Conservation (phyloP, 164 flowering plant species). For the Vitis rotundifolia region DNA sequence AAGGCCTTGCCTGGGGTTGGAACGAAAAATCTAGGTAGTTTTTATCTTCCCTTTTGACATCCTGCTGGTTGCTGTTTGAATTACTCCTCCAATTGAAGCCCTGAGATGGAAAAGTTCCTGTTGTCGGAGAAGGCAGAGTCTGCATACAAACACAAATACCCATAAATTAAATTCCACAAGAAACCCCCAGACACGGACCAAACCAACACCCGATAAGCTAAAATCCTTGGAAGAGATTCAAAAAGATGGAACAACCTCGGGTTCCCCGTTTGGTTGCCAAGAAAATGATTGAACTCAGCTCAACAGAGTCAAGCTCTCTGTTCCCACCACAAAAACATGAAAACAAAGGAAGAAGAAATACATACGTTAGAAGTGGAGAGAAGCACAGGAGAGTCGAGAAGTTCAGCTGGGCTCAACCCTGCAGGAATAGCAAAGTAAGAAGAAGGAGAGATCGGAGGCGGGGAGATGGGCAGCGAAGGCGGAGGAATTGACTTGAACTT, state of each 20-base stretch:
- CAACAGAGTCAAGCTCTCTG: not conserved
- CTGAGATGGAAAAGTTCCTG: slow-evolving; percentile 53
- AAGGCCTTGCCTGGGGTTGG: slow-evolving; percentile 32
- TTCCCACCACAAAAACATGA: not conserved
- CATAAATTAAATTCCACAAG: not conserved
- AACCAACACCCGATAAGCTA: not conserved
- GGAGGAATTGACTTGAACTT: slow-evolving; percentile 66
- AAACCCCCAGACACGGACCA: no score
- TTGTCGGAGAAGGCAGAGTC: slow-evolving; percentile 70
- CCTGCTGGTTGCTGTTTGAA: slow-evolving; percentile 23
- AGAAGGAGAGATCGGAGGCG: slow-evolving; percentile 49
- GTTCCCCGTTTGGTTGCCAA: no score
- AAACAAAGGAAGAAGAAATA: not conserved
- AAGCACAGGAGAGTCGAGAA: slow-evolving; percentile 62
- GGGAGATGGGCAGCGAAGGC: slow-evolving; percentile 52
- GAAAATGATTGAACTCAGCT: no score
- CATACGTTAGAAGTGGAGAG: slow-evolving; percentile 42
- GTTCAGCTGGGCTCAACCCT: slow-evolving; percentile 63
- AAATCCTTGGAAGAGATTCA: not conserved
- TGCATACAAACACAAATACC: slow-evolving; percentile 20
- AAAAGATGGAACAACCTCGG: not conserved
- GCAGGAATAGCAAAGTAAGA: slow-evolving; percentile 61
- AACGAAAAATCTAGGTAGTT: slow-evolving; percentile 50
- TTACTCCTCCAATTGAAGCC: slow-evolving; percentile 43
- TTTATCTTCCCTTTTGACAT: slow-evolving; percentile 38